Base-by-base conservation (phyloP, 2,329 filamentous ascomycete species). In the Elsinoe fawcettii region DNA sequence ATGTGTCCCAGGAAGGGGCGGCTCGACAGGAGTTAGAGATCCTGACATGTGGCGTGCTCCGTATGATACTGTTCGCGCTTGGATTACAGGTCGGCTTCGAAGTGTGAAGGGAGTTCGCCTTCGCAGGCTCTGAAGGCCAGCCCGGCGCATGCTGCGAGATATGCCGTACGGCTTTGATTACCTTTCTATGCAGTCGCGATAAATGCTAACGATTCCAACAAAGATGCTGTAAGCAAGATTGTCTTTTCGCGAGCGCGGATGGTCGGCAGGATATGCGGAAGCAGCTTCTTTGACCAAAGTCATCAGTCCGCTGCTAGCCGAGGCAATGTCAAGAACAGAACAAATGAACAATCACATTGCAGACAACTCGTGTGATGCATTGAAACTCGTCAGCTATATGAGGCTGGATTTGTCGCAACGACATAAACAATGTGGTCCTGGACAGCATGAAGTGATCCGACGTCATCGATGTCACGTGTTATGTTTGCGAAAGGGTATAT, bases 1-100 rank as follows among this genome's bases (percentile, higher is more conserved):
- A 2, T 84, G 74, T 7, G 76, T 71, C 18, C 77, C 75, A 14
- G 85, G 84, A 22, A 88, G 70, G 14, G 85, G 82, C 22, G 83
- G 82, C 14, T 81, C 69, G 43, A 85, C 80, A 11, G 80, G 68
- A 46, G 78, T 70, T 44, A 76, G 69, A 20, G 77, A 73, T 59
- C 66, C 71, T 36, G 82, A 74, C 81, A 86, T 70, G 51, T 61
- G 59, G 3, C 60, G 56, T n/a, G 63, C 55, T 23, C 62, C 62
- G 49, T 59, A 61, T 23, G 65, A 63, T 9, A 65, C 47, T 5
- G 57, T 62, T 57, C 67, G 64, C 23, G 61, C 47, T 55, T 60
- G 59, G 14, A 61, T 51, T 14, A 56, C 55, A 22, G 55, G 56
- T 22, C 63, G 36, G 14, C 34, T 36, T 46, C 32, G 25, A 23